Evolutionary conservation across 2,329 filamentous ascomycete species (phyloP).

Genomic region (Gaeumannomyces sp.): DNA sequence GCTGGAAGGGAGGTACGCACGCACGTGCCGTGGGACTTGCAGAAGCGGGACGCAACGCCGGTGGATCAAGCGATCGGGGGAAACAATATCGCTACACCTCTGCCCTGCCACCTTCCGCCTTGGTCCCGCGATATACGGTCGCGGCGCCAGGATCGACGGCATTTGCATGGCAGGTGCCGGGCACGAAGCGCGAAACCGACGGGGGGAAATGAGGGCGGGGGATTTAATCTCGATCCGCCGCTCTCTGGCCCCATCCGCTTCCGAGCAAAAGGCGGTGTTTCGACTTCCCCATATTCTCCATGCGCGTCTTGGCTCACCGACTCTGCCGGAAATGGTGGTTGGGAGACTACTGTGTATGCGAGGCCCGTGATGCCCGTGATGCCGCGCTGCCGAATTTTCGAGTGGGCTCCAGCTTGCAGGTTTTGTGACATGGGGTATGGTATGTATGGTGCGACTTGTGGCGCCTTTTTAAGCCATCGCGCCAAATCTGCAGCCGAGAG

Average conservation of each 20-base stretch:
- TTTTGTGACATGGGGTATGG: not conserved
- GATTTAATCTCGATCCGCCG: no score
- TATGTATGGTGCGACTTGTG: not conserved
- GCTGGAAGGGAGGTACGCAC: no score
- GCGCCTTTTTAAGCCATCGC: not conserved
- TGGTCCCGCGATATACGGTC: not conserved
- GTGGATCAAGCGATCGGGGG: not conserved
- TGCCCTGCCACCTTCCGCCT: not conserved
- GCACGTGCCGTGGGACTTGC: no score
- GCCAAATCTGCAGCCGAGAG: not conserved
- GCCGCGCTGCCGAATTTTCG: not conserved
- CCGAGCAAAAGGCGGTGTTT: no score
- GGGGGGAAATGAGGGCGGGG: not conserved
- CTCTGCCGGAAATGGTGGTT: no score
- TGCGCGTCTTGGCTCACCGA: not conserved
- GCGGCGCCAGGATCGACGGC: no score
- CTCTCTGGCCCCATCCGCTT: not conserved
- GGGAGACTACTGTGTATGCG: no score
- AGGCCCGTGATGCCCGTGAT: not conserved
- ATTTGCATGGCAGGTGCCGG: no score
- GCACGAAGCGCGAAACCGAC: not conserved
- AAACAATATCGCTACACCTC: not conserved
- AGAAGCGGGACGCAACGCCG: not conserved
- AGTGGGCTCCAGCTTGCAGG: not conserved
- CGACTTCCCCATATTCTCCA: no score